A percentile compares a stretch with the other conserved stretches of the same genome.
These are phyloP conservation scores for Climacium dendroides DNA, from an alignment of 225 moss, liverwort and hornwort genomes.

Conservation along the genomic window DNA sequence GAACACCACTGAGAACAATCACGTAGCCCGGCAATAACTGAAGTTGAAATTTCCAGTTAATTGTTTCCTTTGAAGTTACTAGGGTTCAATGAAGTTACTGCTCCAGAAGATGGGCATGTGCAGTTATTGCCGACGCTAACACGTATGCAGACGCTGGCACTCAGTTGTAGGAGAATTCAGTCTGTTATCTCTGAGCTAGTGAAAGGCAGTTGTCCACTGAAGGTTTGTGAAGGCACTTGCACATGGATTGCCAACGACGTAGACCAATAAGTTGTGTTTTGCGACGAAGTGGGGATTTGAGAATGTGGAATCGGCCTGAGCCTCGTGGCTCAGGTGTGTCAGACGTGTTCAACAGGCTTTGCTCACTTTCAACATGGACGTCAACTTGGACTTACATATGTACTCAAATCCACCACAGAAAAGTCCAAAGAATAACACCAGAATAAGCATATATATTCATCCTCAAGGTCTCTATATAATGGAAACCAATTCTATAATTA, in stretches of 20 bases:
- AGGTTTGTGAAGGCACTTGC: not conserved
- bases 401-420: not conserved
- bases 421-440: too few relatives aligned
- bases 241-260: not conserved
- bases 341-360: not conserved
- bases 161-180: not conserved
- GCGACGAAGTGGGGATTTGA: not conserved
- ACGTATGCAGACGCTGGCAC: not conserved
- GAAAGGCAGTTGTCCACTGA: not conserved
- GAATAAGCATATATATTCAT: not conserved
- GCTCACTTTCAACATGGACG: not conserved
- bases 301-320: not conserved
- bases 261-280: too few relatives aligned
- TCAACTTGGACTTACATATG: too few relatives aligned
- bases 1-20: too few relatives aligned
- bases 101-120: not conserved
- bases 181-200: not conserved
- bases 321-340: not conserved
- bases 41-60: too few relatives aligned
- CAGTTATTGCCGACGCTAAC: not conserved
- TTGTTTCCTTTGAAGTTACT: not conserved
- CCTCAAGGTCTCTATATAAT: not conserved
- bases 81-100: too few relatives aligned
- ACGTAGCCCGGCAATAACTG: not conserved
- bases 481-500: not conserved